Conservation (phyloP, 768 basidiomycete genomes). For the Serendipita sp. region DNA sequence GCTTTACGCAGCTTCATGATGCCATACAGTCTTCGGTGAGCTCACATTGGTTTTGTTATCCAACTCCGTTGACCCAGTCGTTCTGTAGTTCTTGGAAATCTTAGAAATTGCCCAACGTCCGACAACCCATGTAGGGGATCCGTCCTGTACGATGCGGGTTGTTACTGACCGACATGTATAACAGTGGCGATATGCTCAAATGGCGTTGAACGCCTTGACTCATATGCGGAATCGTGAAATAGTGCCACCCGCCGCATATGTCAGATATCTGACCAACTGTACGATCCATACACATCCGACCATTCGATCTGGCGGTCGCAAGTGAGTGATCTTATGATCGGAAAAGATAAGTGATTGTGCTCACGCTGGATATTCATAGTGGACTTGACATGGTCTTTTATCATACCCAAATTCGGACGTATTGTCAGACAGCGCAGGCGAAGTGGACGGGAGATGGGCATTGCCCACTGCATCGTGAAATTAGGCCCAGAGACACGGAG, state of each 20-base stretch:
- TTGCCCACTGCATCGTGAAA: slow-evolving; percentile 34
- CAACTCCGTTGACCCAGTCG: background rate
- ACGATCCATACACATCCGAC: slow-evolving; percentile 54
- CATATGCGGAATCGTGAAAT: slow-evolving; percentile 49
- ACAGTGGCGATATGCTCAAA: slow-evolving; percentile 76
- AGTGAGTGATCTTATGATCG: slow-evolving; percentile 22
- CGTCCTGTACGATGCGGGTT: background rate
- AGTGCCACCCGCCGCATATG: slow-evolving; percentile 34
- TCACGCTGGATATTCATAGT: slow-evolving; percentile 20
- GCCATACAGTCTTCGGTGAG: background rate
- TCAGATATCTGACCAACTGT: slow-evolving; percentile 48
- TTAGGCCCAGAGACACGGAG: background rate
- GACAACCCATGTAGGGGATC: slow-evolving; percentile 50
- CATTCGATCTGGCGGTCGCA: slow-evolving; percentile 47
- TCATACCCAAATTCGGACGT: slow-evolving; percentile 62
- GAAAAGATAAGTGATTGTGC: too few relatives aligned
- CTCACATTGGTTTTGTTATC: background rate
- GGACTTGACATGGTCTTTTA: slow-evolving; percentile 49
- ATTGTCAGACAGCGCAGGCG: slow-evolving; percentile 40
- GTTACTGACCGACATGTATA: slow-evolving; percentile 10
- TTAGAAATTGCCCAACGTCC: slow-evolving; percentile 43
- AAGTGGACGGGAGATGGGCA: slow-evolving; percentile 61
- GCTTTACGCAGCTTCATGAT: background rate
- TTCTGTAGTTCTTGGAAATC: slow-evolving; percentile 37
- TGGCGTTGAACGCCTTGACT: slow-evolving; percentile 43